Base-by-base conservation (phyloP, 257 asterid species). In the Ocimum tenuiflorum region DNA sequence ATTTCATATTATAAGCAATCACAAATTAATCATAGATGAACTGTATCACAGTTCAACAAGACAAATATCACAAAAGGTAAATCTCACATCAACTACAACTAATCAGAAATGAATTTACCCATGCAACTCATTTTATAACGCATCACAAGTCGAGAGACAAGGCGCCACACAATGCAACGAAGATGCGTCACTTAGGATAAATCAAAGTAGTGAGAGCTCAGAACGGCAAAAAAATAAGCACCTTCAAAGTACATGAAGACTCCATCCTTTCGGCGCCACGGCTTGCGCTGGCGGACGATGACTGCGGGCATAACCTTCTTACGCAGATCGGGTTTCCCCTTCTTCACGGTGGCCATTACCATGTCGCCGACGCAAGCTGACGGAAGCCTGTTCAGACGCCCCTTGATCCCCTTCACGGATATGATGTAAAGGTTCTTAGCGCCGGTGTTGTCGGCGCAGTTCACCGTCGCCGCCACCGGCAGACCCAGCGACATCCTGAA, bases 291-390 rank as follows among this genome's bases (percentile, higher is more conserved):
- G 0, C 87, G 76, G 57, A 82, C 84, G 10, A 82, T 68, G 31
- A 78, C 84, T 1, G 87, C 87, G 0, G 84, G 82, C 87, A 82
- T 82, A 41, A 82, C 87, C 80, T 82, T 82, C 82, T 82, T 82
- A 63, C 84, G 76, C 22, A 81, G 83, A 20, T 81, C 86, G 8
- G 86, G 84, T 57, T 81, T 81, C 11, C 84, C 84, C 69, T 81
- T 78, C 73, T 81, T 81, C 24, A 81, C 86, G 7, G 84, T 81
- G 43, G 86, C 84, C 87, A 82, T 81, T 4, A 78, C 86, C 84
- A 81, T 81, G 41, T 81, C 86, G 36, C 86, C 83, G 23, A 81
- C 82, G 24, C 86, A 81, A 46, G 83, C 86, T 4, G 83, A 78
- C 1, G 86, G 86, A 20, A 81, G 76, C 79, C 86, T 81, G 73